A percentile compares a stretch with the other conserved stretches of the same genome.
These are phyloP conservation scores for Colletotrichum orbiculare DNA, from an alignment of 2,329 filamentous ascomycete genomes.

Conservation along the genomic window DNA sequence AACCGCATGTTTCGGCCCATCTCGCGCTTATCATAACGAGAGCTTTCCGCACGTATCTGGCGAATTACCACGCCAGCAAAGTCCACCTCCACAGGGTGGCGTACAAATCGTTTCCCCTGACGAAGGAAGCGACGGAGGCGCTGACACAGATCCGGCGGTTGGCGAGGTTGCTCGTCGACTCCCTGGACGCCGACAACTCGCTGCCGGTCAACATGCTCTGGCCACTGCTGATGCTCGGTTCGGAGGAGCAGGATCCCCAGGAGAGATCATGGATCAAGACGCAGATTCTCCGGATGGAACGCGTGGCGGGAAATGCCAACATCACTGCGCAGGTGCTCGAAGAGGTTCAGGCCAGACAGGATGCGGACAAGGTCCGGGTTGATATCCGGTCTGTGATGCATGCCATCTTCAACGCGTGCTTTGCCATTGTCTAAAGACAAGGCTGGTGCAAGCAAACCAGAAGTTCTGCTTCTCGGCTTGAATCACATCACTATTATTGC, in stretches of 20 bases:
- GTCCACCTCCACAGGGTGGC: constrained; percentile 68
- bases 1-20: constrained; percentile 59
- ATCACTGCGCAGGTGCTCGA: constrained; percentile 59
- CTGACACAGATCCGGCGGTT: constrained; percentile 61
- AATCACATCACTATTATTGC: neutral
- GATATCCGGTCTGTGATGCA: constrained; percentile 60
- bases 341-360: constrained; percentile 58
- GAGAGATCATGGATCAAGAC: constrained; percentile 63
- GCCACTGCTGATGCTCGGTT: constrained; percentile 67
- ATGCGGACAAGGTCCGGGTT: constrained; percentile 51
- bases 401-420: constrained; percentile 61
- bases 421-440: constrained; percentile 57
- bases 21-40: constrained; percentile 62
- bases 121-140: constrained; percentile 59
- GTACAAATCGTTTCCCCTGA: constrained; percentile 64
- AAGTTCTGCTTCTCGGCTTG: neutral
- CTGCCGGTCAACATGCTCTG: constrained; percentile 67
- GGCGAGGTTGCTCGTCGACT: constrained; percentile 56
- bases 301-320: constrained; percentile 55
- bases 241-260: constrained; percentile 61
- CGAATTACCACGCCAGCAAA: constrained; percentile 67
- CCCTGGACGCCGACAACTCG: constrained; percentile 53
- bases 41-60: constrained; percentile 65
- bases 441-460: no score
- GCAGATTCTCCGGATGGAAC: constrained; percentile 60